A percentile compares a stretch with the other conserved stretches of the same genome.
Evolutionary conservation across 2,329 filamentous ascomycete genomes (phyloP).

Genomic region (Volutella citrinella): DNA sequence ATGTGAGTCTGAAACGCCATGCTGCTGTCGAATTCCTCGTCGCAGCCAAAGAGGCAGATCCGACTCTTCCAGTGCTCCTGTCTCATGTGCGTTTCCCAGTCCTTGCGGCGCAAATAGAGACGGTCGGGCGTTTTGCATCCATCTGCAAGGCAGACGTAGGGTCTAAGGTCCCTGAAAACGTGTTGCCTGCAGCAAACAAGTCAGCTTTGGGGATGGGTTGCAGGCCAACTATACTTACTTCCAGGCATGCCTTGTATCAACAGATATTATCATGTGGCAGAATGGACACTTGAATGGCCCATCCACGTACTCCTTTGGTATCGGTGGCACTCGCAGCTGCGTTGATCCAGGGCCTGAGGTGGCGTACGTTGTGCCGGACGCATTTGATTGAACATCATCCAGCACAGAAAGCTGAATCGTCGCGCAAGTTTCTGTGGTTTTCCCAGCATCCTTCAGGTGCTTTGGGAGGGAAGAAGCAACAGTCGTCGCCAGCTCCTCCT

Average conservation of each 20-base stretch:
- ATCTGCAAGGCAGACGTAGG: slow-evolving; percentile 1
- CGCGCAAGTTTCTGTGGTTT: neutral
- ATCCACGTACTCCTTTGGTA: neutral
- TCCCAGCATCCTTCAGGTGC: slow-evolving; percentile 1
- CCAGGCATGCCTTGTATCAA: slow-evolving; percentile 1
- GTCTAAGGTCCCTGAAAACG: slow-evolving; percentile 4
- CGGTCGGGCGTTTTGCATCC: slow-evolving; percentile 1
- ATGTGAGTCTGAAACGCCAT: too few species aligned
- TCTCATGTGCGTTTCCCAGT: too few species aligned
- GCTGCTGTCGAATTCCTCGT: too few species aligned
- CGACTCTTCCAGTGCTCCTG: too few species aligned
- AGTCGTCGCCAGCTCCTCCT: neutral
- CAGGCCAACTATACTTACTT: neutral
- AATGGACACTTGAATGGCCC: slow-evolving; percentile 5
- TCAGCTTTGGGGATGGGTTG: too few species aligned
- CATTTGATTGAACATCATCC: too few species aligned
- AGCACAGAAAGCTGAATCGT: neutral
- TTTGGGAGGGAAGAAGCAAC: slow-evolving; percentile 1
- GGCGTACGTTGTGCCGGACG: slow-evolving; percentile 1
- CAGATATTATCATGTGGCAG: slow-evolving; percentile 1
- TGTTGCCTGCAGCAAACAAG: slow-evolving; percentile 3
- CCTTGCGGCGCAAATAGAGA: too few species aligned
- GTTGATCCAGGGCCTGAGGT: neutral
- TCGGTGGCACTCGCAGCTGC: slow-evolving; percentile 1
- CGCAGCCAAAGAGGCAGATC: too few species aligned